Percentiles rank a stretch among this genome's conserved stretches.
phyloP scores from a whole-genome alignment of 2,329 filamentous ascomycete species.

The Beauveria caledonica region DNA sequence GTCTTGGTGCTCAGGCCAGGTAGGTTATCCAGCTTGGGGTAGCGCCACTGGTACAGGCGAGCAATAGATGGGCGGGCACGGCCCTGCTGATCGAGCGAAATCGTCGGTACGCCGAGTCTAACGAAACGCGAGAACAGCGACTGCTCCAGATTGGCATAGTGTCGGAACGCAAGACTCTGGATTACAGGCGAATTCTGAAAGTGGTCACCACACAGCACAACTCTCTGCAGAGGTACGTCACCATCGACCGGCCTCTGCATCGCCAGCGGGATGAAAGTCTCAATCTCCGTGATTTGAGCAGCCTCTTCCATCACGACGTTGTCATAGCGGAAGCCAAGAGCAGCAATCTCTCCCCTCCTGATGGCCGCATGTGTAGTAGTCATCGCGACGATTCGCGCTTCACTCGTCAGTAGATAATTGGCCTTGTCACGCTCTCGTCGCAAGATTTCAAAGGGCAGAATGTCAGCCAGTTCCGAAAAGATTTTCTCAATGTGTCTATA shows the following conservation, averaged over 20 bases:
- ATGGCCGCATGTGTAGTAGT: conserved; percentile 97
- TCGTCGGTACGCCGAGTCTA: conserved; percentile 82
- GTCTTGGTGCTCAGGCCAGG: conserved; percentile 58
- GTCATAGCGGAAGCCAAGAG: conserved; percentile 92
- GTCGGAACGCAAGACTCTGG: conserved; percentile 86
- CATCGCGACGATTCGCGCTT: conserved; percentile 98
- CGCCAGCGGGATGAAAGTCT: conserved; percentile 92
- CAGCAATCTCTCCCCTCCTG: conserved; percentile 79
- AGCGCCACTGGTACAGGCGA: conserved; percentile 88
- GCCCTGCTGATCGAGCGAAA: conserved; percentile 88
- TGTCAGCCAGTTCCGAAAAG: conserved; percentile 86
- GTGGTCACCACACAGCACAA: conserved; percentile 92
- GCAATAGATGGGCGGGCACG: conserved; percentile 82
- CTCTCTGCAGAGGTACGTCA: conserved; percentile 69
- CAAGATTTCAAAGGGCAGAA: conserved; percentile 89
- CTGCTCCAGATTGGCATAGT: conserved; percentile 94
- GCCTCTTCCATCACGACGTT: conserved; percentile 98
- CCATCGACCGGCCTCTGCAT: conserved; percentile 73
- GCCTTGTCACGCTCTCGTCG: conserved; percentile 84
- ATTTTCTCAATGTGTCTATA: conserved; percentile 83
- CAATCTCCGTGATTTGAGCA: conserved; percentile 93
- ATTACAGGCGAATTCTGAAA: conserved; percentile 95
- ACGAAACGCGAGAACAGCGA: conserved; percentile 88
- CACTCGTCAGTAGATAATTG: conserved; percentile 89
- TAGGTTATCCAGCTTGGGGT: conserved; percentile 70